Evolutionary conservation across 495 filamentous ascomycete species (phyloP).

Genomic region (Tetracladium setigerum): DNA sequence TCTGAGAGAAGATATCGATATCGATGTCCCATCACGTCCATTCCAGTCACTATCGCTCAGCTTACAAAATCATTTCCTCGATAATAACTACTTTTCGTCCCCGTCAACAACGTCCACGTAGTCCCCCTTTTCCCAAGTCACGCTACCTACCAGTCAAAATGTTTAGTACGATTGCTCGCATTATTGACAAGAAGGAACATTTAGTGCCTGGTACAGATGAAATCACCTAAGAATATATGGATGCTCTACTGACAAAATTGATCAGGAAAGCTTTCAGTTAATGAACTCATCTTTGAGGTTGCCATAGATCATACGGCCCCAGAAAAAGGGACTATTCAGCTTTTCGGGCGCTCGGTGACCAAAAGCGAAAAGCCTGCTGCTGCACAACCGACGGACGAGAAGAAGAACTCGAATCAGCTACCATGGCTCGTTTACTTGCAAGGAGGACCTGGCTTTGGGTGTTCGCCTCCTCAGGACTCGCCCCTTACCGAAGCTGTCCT

Average conservation of each 20-base stretch:
- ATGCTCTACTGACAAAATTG: background rate
- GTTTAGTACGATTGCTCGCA: too few relatives aligned
- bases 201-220: background rate
- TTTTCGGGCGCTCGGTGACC: constrained; percentile 69
- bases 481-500: constrained; percentile 60
- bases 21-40: too few relatives aligned
- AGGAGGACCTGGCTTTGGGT: constrained; percentile 75
- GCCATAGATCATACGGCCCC: constrained; percentile 68
- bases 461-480: constrained; percentile 62
- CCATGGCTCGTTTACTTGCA: constrained; percentile 56
- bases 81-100: too few relatives aligned
- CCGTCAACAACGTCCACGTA: too few relatives aligned
- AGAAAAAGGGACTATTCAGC: constrained; percentile 47
- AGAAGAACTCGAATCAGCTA: constrained; percentile 35
- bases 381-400: constrained; percentile 22
- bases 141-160: too few relatives aligned
- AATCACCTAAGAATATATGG: background rate
- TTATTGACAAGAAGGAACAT: too few relatives aligned
- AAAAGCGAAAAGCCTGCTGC: constrained; percentile 56
- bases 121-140: too few relatives aligned
- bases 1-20: too few relatives aligned
- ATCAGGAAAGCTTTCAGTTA: constrained; percentile 64
- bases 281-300: constrained; percentile 80
- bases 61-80: too few relatives aligned
- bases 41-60: too few relatives aligned